Base-by-base conservation (phyloP, 352 stramenopile genomes). In the Globisporangium emineosum region DNA sequence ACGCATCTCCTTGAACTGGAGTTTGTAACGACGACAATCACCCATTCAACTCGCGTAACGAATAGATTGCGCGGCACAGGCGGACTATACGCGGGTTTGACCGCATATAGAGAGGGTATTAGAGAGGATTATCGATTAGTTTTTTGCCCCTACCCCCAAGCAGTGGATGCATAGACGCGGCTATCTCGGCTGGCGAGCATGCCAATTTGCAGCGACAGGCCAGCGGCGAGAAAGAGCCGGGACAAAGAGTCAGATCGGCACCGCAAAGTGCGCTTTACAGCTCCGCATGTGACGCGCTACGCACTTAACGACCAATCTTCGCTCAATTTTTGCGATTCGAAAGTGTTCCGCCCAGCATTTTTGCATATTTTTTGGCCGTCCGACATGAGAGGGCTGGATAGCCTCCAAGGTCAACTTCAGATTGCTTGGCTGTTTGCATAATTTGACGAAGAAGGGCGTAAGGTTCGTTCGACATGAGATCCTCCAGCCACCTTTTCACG, bases 401-500 rank as follows among this genome's bases (percentile, higher is more conserved):
- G n/a, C 35, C 37, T 19, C n/a, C 15, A 10, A 45, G 7, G 37
- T 62, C 57, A 62, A 62, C 57, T 51, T 61, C 42, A 52, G 55
- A 49, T 61, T 61, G 37, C 55, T 52, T 61, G 27, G 27, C 15
- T 25, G 3, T 7, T n/a, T n/a, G n/a, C n/a, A n/a, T n/a, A n/a
- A n/a, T n/a, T n/a, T n/a, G n/a, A n/a, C n/a, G n/a, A n/a, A n/a
- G n/a, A 57, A 40, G 51, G 8, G n/a, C 27, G 25, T 40, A 35
- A 33, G 30, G 23, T 35, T 12, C 4, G 5, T 5, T 40, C 35
- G 3, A 45, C 51, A 30, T 15, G n/a, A 37, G 19, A 53, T 51
- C 9, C 2, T 13, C 27, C 37, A 19, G 17, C 13, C 50, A 40
- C 8, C 40, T 56, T 37, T 17, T 52, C 50, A 57, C 50, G 50